A percentile compares a stretch with the other conserved stretches of the same genome.
These are phyloP conservation scores for Gossypium davidsonii DNA, from an alignment of 441 rosid species.

Conservation along the genomic window DNA sequence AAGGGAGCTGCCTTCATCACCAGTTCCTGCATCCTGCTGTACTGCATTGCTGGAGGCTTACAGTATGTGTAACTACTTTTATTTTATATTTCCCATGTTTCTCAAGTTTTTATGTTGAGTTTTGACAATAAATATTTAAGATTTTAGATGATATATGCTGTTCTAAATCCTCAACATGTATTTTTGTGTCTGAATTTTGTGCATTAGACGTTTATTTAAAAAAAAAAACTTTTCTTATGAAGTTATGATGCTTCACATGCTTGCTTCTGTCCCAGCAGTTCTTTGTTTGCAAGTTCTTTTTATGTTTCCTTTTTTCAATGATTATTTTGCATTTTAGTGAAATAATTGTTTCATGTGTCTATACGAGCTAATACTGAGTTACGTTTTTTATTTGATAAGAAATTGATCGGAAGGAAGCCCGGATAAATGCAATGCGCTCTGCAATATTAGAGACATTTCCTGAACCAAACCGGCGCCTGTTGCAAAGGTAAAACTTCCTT, in stretches of 20 bases:
- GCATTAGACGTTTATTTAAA: background rate
- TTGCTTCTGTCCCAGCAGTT: background rate
- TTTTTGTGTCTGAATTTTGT: background rate
- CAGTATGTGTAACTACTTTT: conserved; percentile 46
- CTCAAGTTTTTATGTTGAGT: background rate
- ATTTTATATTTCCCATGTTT: conserved; percentile 4
- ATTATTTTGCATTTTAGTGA: background rate
- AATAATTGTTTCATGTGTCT: background rate
- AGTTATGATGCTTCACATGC: conserved; percentile 2
- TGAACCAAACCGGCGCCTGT: conserved; percentile 88
- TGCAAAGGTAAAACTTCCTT: conserved; percentile 56
- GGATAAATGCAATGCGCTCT: conserved; percentile 70
- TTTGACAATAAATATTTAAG: background rate
- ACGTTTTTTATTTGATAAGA: conserved; percentile 42
- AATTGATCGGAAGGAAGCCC: conserved; percentile 84
- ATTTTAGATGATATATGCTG: background rate
- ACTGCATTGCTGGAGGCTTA: conserved; percentile 94
- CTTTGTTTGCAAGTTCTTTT: background rate
- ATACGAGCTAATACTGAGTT: conserved; percentile 13
- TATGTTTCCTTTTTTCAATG: background rate
- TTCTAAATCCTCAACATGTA: background rate
- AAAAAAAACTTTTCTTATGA: background rate
- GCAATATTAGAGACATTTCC: conserved; percentile 90
- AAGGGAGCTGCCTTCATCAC: conserved; percentile 96
- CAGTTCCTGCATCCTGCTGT: conserved; percentile 97